Evolutionary conservation across 2,329 filamentous ascomycete species (phyloP), one percentile per base, ranked within the genome.

Genomic region (Seiridium unicorne): DNA sequence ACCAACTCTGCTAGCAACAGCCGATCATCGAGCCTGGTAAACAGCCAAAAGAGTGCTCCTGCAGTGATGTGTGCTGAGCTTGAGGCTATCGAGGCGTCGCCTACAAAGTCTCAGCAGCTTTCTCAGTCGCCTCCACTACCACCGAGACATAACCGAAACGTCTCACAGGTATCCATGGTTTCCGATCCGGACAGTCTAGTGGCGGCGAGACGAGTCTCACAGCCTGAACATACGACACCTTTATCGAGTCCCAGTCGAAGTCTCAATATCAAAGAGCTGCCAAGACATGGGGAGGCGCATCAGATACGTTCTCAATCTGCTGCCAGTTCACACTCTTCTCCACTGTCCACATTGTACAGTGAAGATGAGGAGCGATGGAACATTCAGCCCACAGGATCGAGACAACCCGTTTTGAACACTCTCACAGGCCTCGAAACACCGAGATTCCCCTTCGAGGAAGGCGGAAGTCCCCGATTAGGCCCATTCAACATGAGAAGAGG

Each of bases 321-420:
- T 34, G 64, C 76, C 3, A 84, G 80, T 62, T 75, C 81, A 7
- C 72, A 76, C 11, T 84, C 82, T 0, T 85, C 82, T 44, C 79
- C 81, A 2, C 72, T 86, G 4, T 86, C 84, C 3, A 86, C 84
- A 0, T 69, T 86, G 4, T 84, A 85, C 63, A 85, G 83, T 60
- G 81, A 80, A 53, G 81, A 83, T 36, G 82, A 84, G 57, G 72
- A 74, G 1, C 76, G 79, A 7, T 76, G 78, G 5, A 71, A 71
- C 46, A 36, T 5, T 38, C 54, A 49, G 31, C 63, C 55, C 11
- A 35, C 8, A 49, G 10, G 46, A 8, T 44, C 10, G 18, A 10
- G 46, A 49, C 11, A 13, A 49, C 10, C 46, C 31, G 26, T 26
- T 13, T 49, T 49, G 18, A 26, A 49, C 8, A 31, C 46, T 13